Base-by-base conservation (phyloP, 2,329 filamentous ascomycete genomes). In the Elsinoe ampelina region DNA sequence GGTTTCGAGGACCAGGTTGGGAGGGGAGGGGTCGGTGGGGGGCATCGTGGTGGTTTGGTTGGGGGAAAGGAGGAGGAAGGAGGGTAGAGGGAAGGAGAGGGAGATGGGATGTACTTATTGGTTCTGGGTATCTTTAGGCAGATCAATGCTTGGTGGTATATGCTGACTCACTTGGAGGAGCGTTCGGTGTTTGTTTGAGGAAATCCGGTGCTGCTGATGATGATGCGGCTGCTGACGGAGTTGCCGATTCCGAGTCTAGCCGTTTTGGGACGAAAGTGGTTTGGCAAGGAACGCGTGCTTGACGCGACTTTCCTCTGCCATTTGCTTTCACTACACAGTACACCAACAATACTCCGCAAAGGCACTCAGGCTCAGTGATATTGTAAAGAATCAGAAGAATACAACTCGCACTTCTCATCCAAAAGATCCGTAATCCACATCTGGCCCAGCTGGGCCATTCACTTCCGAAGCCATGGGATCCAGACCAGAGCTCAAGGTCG, bases 401-500 rank as follows among this genome's bases (percentile, higher is more conserved):
- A 5, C 22, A 22, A 5, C 22, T 22, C 22, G n/a, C n/a, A 22
- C 22, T 22, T 22, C 5, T 22, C 22, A 48, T 35, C 3, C 22
- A 2, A 4, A 32, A 13, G 12, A 48, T 12, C 22, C 22, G 22
- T 22, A 22, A 22, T 15, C 3, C 43, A n/a, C 12, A 43, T 43
- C 34, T 39, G 22, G 32, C 12, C 34, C 17, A 54, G 7, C 17
- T 41, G 17, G 50, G 15, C 41, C 41, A 3, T 3, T 30, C 19
- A 26, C 34, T 15, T 22, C 38, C 54, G 20, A 15, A 22, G 57
- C 11, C 41, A 81, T 81, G 79, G 74, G 73, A 55, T 80, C 78
- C 36, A 70, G 79, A 61, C 79, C 79, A 11, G 79, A 82, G 63
- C 72, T 82, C 61, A 80, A 80, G 67, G 89, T 97, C 69, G 95